Evolutionary conservation across 495 filamentous ascomycete genomes (phyloP), one percentile per base, ranked within the genome.

Genomic region (Cairneyella variabilis): DNA sequence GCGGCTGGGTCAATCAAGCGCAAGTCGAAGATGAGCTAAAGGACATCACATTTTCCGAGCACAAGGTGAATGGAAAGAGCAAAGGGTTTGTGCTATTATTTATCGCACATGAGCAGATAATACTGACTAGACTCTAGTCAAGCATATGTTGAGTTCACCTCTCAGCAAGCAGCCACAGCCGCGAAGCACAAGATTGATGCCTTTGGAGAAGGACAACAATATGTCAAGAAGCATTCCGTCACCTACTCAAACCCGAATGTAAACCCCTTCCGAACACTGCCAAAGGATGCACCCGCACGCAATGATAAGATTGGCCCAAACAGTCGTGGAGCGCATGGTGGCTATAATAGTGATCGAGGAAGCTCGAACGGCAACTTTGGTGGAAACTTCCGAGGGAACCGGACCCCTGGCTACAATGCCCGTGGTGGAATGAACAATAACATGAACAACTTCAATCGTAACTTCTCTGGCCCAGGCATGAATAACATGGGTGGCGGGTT

Each of bases 31-130:
- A 83, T 40, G 89, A 95, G 61, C 75, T 98, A 18, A 90, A 90
- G 63, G 92, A 96, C 51, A 84, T 97, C 38, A 95, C 91, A 0
- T 97, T 97, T 62, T 95, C 86, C 56, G 93, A 98, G 65, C 93
- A 97, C 69, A 98, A 98, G 69, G 90, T 97, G 12, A 98, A 98
- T 61, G 93, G 93, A 49, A 98, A 98, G 69, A 93, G 89, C 67
- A 97, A 97, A 72, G 91, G 92, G 92, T 96, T 76, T 59, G 85
- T 69, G 12, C 41, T 32, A 34, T n/a, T n/a, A n/a, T n/a, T n/a
- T n/a, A n/a, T n/a, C n/a, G n/a, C n/a, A n/a, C n/a, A n/a, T n/a
- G n/a, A n/a, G n/a, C n/a, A n/a, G n/a, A n/a, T n/a, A n/a, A n/a
- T n/a, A n/a, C n/a, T n/a, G n/a, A 26, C 28, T 27, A 16, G 28